Conservation (phyloP, 257 asterid species). For the Solanum acaule region DNA sequence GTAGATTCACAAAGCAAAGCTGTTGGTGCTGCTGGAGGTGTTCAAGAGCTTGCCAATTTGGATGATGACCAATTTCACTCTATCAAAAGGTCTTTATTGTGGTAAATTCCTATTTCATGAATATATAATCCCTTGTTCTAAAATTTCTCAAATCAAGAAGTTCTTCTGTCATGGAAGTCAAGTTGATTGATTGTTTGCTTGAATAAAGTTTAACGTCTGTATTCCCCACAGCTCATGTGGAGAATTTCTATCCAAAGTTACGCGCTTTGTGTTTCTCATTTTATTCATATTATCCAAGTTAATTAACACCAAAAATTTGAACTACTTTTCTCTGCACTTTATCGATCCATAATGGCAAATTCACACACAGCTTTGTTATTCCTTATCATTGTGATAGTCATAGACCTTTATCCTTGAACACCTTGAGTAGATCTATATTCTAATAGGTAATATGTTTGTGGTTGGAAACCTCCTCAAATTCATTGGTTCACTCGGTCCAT, state of each 20-base stretch:
- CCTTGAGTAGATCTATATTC: not conserved
- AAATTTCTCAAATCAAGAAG: not conserved
- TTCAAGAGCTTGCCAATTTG: slow-evolving; percentile 38
- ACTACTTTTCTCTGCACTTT: not conserved
- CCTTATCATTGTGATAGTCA: not conserved
- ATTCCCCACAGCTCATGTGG: not conserved
- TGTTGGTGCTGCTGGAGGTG: slow-evolving; percentile 61
- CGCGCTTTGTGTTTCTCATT: not conserved
- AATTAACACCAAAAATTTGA: not conserved
- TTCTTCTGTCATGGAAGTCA: not conserved
- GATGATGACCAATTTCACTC: slow-evolving; percentile 22
- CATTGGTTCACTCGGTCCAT: not conserved
- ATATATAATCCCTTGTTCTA: not conserved
- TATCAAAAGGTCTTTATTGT: slow-evolving; percentile 48
- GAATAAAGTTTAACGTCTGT: not conserved
- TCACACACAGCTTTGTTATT: not conserved
- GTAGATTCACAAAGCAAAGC: slow-evolving; percentile 33
- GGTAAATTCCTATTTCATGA: slow-evolving; percentile 28
- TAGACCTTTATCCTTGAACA: not conserved
- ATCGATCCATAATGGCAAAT: not conserved
- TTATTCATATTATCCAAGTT: not conserved
- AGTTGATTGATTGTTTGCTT: not conserved
- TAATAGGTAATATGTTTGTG: not conserved
- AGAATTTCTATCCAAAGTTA: not conserved
- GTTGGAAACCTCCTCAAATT: not conserved